Conservation (phyloP, 1,284 basidiomycete genomes). For the Inonotus hispidus region DNA sequence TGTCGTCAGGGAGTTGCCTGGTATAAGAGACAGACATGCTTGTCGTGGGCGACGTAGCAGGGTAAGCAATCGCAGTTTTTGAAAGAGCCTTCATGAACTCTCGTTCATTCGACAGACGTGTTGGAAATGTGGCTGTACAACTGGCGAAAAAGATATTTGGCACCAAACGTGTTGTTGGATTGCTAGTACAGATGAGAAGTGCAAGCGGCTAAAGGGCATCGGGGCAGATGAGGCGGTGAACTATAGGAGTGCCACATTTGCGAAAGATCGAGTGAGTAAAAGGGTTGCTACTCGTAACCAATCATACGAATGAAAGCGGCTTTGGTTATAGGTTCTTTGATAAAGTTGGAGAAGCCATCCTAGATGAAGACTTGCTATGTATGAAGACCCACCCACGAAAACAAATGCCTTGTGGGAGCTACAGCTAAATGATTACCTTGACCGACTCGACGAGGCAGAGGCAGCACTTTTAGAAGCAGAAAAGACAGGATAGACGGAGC, state of each 20-base stretch:
- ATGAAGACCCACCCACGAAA: conserved; percentile 34
- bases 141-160: conserved; percentile 34
- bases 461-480: neutral
- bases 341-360: conserved; percentile 36
- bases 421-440: conserved; percentile 32
- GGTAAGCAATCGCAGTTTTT: conserved; percentile 18
- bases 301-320: neutral
- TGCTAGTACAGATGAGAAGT: conserved; percentile 41
- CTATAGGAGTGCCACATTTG: conserved; percentile 33
- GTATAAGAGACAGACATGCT: conserved; percentile 28
- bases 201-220: conserved; percentile 36
- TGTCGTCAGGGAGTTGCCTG: conserved; percentile 6
- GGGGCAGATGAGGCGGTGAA: conserved; percentile 42
- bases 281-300: conserved; percentile 20
- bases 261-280: conserved; percentile 18
- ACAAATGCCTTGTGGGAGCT: conserved; percentile 37
- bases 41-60: conserved; percentile 34
- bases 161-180: conserved; percentile 39
- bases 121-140: conserved; percentile 28
- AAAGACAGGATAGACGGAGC: conserved; percentile 17
- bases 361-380: conserved; percentile 30
- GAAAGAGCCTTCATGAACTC: neutral
- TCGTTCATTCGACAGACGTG: conserved; percentile 21
- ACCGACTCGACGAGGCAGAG: neutral
- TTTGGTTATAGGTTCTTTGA: conserved; percentile 24